phyloP scores from a whole-genome alignment of 2,329 filamentous ascomycete species.

The Xylaria multiplex region DNA sequence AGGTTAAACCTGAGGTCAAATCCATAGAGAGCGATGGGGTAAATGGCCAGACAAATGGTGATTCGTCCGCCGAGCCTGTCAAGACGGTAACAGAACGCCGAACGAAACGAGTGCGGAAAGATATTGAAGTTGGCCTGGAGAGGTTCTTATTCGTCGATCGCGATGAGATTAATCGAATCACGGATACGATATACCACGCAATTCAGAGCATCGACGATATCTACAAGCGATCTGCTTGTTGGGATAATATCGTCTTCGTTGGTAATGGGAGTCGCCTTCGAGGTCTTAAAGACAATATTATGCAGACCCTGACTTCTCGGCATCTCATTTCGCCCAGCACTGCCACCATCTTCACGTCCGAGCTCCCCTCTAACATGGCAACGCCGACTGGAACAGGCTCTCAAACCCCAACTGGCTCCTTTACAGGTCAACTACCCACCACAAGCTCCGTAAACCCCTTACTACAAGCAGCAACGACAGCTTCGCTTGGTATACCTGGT shows the following conservation, averaged over 20 bases:
- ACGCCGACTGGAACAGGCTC: constrained; percentile 91
- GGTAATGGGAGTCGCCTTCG: constrained; percentile 80
- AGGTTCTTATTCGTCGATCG: constrained; percentile 76
- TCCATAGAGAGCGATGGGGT: constrained; percentile 33
- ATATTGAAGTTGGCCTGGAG: constrained; percentile 82
- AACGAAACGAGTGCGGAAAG: constrained; percentile 68
- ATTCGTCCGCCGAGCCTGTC: constrained; percentile 47
- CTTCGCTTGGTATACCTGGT: constrained; percentile 58
- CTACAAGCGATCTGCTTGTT: constrained; percentile 84
- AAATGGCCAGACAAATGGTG: constrained; percentile 35
- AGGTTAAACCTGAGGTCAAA: constrained; percentile 38
- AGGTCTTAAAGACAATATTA: constrained; percentile 89
- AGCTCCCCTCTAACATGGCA: constrained; percentile 91
- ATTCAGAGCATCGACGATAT: constrained; percentile 86
- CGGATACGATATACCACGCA: constrained; percentile 82
- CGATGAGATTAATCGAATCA: constrained; percentile 82
- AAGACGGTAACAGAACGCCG: constrained; percentile 53
- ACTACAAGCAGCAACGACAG: constrained; percentile 88
- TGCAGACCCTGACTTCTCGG: constrained; percentile 80
- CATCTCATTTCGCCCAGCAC: constrained; percentile 92
- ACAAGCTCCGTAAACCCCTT: constrained; percentile 80
- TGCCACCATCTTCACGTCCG: constrained; percentile 95
- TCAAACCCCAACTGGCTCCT: constrained; percentile 81
- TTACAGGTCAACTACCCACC: constrained; percentile 63
- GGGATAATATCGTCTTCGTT: constrained; percentile 92